Conservation (phyloP, 768 basidiomycete genomes). For the Suillus sp. region DNA sequence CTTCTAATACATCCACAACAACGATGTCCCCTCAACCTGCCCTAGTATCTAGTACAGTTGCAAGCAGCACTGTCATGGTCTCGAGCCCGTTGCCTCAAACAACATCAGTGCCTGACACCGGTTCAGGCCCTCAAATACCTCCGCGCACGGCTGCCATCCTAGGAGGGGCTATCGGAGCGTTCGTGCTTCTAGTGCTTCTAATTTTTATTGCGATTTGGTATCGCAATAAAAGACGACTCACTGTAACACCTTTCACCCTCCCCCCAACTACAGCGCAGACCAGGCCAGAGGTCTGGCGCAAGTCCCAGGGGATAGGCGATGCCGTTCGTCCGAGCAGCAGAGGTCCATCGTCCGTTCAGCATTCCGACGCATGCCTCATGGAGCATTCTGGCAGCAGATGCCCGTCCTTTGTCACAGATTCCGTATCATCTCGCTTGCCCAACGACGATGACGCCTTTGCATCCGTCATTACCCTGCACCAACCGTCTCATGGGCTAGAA, state of each 20-base stretch:
- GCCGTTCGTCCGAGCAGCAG: neutral
- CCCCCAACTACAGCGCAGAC: neutral
- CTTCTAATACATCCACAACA: neutral
- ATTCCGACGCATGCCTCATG: neutral
- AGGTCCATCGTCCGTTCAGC: neutral
- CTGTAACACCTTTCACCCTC: neutral
- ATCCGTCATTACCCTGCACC: neutral
- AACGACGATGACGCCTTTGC: neutral
- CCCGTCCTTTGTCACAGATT: neutral
- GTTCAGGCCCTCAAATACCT: neutral
- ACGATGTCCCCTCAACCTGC: neutral
- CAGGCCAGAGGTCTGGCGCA: no score
- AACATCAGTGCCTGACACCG: neutral
- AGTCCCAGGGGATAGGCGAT: neutral
- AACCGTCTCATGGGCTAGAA: neutral
- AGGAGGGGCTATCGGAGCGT: constrained; percentile 1
- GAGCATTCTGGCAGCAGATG: neutral
- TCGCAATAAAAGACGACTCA: neutral
- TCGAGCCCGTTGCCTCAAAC: neutral
- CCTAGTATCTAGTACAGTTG: neutral
- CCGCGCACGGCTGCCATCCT: neutral
- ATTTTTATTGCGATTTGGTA: neutral
- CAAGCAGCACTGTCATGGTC: neutral
- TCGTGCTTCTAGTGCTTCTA: neutral
- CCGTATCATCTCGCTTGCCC: neutral